phyloP scores from a whole-genome alignment of 257 asterid species.

The Haberlea rhodopensis region DNA sequence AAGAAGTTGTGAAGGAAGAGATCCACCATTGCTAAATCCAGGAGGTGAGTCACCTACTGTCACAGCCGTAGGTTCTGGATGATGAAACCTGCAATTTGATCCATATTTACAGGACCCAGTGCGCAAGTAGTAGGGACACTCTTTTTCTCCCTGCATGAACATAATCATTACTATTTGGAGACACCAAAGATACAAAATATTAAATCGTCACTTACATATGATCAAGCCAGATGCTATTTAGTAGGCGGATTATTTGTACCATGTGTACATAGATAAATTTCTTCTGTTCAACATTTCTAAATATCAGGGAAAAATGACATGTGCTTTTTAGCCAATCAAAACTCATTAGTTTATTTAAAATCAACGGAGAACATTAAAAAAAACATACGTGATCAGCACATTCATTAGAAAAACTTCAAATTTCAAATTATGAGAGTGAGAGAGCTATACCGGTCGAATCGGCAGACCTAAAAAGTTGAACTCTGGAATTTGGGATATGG shows the following conservation, averaged over 20 bases:
- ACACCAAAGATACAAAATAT: neutral
- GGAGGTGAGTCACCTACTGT: slow-evolving; percentile 58
- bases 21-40: slow-evolving; percentile 54
- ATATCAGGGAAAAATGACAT: neutral
- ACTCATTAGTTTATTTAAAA: neutral
- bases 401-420: slow-evolving; percentile 18
- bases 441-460: slow-evolving; percentile 52
- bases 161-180: slow-evolving; percentile 20
- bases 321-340: neutral
- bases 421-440: slow-evolving; percentile 4
- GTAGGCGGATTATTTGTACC: slow-evolving; percentile 4
- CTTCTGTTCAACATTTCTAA: neutral
- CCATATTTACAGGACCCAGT: slow-evolving; percentile 87
- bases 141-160: slow-evolving; percentile 63
- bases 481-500: slow-evolving; percentile 32
- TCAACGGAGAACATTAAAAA: neutral
- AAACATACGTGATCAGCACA: neutral
- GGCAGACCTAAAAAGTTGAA: slow-evolving; percentile 78
- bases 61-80: slow-evolving; percentile 71
- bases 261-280: neutral
- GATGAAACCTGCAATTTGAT: slow-evolving; percentile 77
- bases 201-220: slow-evolving; percentile 9
- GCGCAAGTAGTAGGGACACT: slow-evolving; percentile 90
- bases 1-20: slow-evolving; percentile 54
- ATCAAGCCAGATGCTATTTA: slow-evolving; percentile 1